phyloP scores from a whole-genome alignment of 768 basidiomycete genomes.

The Phlegmacium glaucopus region DNA sequence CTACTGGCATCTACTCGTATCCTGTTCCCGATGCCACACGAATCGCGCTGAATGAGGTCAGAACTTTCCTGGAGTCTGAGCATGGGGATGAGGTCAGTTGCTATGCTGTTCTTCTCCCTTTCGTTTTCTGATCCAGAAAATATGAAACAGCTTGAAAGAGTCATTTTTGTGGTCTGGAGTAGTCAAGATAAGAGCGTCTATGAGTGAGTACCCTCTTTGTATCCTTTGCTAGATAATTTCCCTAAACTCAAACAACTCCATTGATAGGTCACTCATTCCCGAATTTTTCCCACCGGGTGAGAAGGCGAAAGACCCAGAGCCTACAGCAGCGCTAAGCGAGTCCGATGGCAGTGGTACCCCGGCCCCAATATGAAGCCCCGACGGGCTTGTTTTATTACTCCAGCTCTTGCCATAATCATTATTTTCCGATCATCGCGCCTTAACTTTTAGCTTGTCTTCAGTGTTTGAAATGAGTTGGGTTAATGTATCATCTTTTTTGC shows the following conservation, averaged over 20 bases:
- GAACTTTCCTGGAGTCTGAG: constrained; percentile 55
- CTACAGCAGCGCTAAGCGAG: not conserved
- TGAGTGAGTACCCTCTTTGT: constrained; percentile 40
- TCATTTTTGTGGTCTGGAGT: constrained; percentile 75
- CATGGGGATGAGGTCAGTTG: constrained; percentile 42
- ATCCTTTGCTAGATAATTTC: not conserved
- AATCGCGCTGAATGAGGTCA: constrained; percentile 58
- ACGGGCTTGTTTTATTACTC: too few relatives aligned
- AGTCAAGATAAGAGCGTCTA: constrained; percentile 62
- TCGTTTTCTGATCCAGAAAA: not conserved
- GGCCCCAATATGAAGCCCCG: too few relatives aligned
- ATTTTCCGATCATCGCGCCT: too few relatives aligned
- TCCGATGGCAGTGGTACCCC: too few relatives aligned
- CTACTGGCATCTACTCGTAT: constrained; percentile 78
- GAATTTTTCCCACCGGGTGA: constrained; percentile 54
- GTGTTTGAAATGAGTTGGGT: too few relatives aligned
- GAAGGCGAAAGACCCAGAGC: constrained; percentile 4
- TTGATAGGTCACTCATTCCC: constrained; percentile 45
- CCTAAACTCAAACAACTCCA: not conserved
- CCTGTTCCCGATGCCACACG: constrained; percentile 71
- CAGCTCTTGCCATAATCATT: too few relatives aligned
- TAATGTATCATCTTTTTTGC: too few relatives aligned
- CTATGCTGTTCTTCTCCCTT: not conserved
- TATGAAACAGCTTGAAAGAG: constrained; percentile 52
- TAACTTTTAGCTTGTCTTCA: too few relatives aligned